phyloP scores from a whole-genome alignment of 1,284 basidiomycete species.

The Apiotrichum gracile region DNA sequence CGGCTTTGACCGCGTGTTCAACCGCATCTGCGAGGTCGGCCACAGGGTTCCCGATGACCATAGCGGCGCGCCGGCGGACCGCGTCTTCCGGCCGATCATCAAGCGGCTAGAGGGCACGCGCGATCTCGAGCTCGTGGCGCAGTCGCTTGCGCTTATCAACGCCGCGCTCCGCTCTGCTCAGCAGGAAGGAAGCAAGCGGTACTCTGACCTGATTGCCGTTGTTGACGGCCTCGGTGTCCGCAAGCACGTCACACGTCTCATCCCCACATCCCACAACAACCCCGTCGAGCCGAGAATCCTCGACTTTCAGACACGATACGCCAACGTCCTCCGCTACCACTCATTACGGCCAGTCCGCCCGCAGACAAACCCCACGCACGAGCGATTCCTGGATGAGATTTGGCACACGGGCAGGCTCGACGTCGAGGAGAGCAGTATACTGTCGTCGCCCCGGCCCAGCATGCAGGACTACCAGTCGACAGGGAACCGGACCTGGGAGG shows the following conservation, averaged over 20 bases:
- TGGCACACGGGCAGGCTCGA: constrained; percentile 55
- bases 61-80: constrained; percentile 20
- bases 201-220: constrained; percentile 31
- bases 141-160: constrained; percentile 87
- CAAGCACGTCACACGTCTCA: constrained; percentile 79
- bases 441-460: constrained; percentile 10
- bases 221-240: constrained; percentile 74
- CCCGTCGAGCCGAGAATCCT: constrained; percentile 77
- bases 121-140: constrained; percentile 77
- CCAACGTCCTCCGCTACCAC: constrained; percentile 71
- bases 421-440: constrained; percentile 7
- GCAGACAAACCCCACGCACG: constrained; percentile 58
- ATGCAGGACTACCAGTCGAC: constrained; percentile 35
- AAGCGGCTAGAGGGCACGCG: constrained; percentile 65
- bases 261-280: constrained; percentile 65
- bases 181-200: constrained; percentile 30
- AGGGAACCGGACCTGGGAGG: constrained; percentile 20
- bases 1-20: constrained; percentile 75
- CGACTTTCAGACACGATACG: constrained; percentile 84
- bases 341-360: constrained; percentile 72
- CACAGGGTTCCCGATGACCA: constrained; percentile 56
- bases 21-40: constrained; percentile 65
- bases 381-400: constrained; percentile 61
- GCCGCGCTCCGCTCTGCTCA: constrained; percentile 49
- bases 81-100: constrained; percentile 54